phyloP scores from a whole-genome alignment of 208 protist species.

The Crithidia mellificae region DNA sequence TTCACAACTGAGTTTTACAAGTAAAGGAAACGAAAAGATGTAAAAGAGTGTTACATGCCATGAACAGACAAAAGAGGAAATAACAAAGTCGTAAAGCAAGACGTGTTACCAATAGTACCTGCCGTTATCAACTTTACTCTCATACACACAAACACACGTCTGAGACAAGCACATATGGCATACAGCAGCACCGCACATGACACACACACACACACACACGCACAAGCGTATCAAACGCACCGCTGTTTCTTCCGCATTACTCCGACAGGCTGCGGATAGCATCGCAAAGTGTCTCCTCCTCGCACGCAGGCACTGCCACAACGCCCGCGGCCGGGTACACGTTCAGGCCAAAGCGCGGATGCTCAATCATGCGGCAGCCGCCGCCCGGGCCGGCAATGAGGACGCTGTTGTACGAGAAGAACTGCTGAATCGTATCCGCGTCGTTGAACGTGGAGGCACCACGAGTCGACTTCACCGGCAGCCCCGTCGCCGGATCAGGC shows the following conservation, averaged over 20 bases:
- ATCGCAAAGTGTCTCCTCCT: constrained; percentile 20
- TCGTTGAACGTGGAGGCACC: constrained; percentile 42
- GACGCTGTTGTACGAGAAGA: constrained; percentile 46
- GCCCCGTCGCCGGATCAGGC: constrained; percentile 52
- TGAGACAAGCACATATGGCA: too few species aligned
- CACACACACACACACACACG: too few species aligned
- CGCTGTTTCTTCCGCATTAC: constrained; percentile 5
- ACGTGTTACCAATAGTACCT: too few species aligned
- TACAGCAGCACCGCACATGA: too few species aligned
- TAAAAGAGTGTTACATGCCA: background rate
- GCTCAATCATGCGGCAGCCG: constrained; percentile 57
- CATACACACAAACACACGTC: too few species aligned
- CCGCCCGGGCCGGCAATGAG: constrained; percentile 44
- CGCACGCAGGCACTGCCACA: constrained; percentile 20
- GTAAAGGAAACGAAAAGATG: background rate
- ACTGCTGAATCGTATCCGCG: constrained; percentile 45
- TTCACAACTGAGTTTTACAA: too few species aligned
- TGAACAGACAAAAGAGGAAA: background rate
- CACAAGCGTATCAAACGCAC: too few species aligned
- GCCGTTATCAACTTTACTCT: too few species aligned
- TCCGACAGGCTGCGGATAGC: constrained; percentile 15
- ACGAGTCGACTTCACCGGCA: constrained; percentile 36
- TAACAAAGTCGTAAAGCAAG: constrained; percentile 1
- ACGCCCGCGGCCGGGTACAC: constrained; percentile 49
- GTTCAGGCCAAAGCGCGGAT: constrained; percentile 45